These are phyloP conservation scores for Peronospora destructor DNA, from an alignment of 352 stramenopile genomes.

Conservation along the genomic window DNA sequence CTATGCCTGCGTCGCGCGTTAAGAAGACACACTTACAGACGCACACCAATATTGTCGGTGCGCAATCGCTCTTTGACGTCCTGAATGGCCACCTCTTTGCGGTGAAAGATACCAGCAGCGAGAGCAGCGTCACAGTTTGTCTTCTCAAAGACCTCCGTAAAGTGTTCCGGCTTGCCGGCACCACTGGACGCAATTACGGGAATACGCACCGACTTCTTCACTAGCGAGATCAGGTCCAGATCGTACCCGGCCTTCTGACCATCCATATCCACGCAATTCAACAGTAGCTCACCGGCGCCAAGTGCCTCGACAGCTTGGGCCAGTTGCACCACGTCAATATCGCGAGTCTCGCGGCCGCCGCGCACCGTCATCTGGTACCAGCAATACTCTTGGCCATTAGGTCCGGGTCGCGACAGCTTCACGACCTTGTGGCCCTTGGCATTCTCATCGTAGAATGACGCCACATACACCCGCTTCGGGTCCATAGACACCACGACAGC, in stretches of 20 bases:
- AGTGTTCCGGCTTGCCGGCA: conserved; percentile 90
- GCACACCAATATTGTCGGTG: conserved; percentile 61
- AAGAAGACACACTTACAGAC: conserved; percentile 29
- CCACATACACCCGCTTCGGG: conserved; percentile 86
- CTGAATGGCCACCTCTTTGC: conserved; percentile 92
- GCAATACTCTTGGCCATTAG: conserved; percentile 90
- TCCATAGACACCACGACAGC: conserved; percentile 98
- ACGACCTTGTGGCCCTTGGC: conserved; percentile 52
- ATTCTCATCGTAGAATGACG: conserved; percentile 63
- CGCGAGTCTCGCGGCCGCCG: conserved; percentile 88
- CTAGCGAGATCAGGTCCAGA: conserved; percentile 50
- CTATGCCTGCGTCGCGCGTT: conserved; percentile 5
- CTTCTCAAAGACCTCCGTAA: conserved; percentile 91
- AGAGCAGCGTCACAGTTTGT: conserved; percentile 92
- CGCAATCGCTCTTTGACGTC: conserved; percentile 91
- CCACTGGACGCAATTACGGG: conserved; percentile 97
- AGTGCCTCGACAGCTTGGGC: conserved; percentile 88
- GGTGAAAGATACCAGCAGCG: conserved; percentile 98
- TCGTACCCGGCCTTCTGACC: conserved; percentile 91
- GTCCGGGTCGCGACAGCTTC: conserved; percentile 75
- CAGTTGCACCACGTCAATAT: conserved; percentile 83
- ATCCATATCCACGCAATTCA: conserved; percentile 99
- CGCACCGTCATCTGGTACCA: conserved; percentile 98
- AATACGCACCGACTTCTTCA: conserved; percentile 89
- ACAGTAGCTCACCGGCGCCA: conserved; percentile 94